Conservation (phyloP, 176 grass and related monocot species). For the Cenchrus purpureus region DNA sequence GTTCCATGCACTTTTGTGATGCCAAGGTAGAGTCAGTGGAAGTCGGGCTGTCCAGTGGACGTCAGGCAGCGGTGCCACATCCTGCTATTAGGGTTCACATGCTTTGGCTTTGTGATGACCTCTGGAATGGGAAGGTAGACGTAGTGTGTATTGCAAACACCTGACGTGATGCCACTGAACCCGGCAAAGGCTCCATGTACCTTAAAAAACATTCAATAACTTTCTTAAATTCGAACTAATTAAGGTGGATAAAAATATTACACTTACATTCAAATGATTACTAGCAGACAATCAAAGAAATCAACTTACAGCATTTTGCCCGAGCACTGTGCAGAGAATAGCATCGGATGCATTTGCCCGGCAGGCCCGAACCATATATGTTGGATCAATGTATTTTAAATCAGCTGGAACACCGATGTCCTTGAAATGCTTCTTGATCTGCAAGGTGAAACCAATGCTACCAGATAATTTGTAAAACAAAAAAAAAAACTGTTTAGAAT, state of each 20-base stretch:
- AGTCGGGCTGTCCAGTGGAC: slow-evolving; percentile 87
- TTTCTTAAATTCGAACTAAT: slow-evolving; percentile 9
- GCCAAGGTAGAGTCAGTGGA: slow-evolving; percentile 49
- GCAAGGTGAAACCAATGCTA: slow-evolving; percentile 31
- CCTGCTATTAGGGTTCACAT: slow-evolving; percentile 85
- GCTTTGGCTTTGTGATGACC: slow-evolving; percentile 67
- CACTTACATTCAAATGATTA: slow-evolving; percentile 4
- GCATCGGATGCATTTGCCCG: slow-evolving; percentile 98
- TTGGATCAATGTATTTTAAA: slow-evolving; percentile 95
- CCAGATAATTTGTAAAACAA: slow-evolving; percentile 15
- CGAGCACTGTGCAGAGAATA: slow-evolving; percentile 94
- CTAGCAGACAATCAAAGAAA: not conserved
- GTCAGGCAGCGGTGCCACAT: slow-evolving; percentile 98
- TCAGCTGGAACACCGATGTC: slow-evolving; percentile 75
- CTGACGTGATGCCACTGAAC: slow-evolving; percentile 92
- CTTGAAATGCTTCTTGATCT: slow-evolving; percentile 99
- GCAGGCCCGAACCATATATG: slow-evolving; percentile 95
- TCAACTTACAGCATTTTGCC: slow-evolving; percentile 90
- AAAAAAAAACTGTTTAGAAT: not conserved
- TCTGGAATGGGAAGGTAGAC: slow-evolving; percentile 86
- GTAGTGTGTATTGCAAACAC: slow-evolving; percentile 84
- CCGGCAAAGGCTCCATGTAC: slow-evolving; percentile 97
- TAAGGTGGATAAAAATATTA: slow-evolving; percentile 23
- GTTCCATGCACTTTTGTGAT: not conserved
- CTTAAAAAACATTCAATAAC: slow-evolving; percentile 37